Percentiles rank a stretch among this genome's conserved stretches.
These are phyloP conservation scores for Metschnikowia kofuensis DNA, from an alignment of 805 yeast species.

Conservation along the genomic window DNA sequence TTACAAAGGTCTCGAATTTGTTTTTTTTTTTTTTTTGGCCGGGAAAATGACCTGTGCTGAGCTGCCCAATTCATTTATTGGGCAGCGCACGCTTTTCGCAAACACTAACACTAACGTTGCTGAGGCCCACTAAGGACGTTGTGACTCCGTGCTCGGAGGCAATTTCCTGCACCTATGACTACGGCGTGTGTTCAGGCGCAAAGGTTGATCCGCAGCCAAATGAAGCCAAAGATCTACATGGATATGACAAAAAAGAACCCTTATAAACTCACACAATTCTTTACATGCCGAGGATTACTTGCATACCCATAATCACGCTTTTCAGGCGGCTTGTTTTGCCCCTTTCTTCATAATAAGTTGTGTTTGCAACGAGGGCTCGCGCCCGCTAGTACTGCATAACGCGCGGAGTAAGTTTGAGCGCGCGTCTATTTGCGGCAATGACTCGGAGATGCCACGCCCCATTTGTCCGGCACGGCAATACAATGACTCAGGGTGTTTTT, in stretches of 20 bases:
- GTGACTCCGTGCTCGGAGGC: conserved; percentile 2
- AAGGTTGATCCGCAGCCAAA: neutral
- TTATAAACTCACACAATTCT: no score
- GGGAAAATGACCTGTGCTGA: no score
- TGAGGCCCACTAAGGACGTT: neutral
- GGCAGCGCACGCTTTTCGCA: neutral
- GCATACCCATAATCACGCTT: neutral
- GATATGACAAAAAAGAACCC: no score
- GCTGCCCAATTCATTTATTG: neutral
- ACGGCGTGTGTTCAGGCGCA: neutral
- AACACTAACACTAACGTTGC: neutral
- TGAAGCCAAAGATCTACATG: no score
- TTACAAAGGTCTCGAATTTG: no score
- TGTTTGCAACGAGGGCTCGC: neutral
- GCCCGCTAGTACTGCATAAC: neutral
- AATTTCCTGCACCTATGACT: neutral
- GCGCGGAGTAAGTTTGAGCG: neutral
- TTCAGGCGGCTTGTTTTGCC: neutral
- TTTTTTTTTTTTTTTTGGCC: no score
- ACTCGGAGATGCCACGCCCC: neutral
- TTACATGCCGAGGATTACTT: neutral
- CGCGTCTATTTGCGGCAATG: neutral
- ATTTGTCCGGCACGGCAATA: conserved; percentile 5
- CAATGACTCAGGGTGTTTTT: neutral
- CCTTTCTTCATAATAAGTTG: neutral